Evolutionary conservation across 1,284 basidiomycete species (phyloP).

Genomic region (Ustilago lituana): DNA sequence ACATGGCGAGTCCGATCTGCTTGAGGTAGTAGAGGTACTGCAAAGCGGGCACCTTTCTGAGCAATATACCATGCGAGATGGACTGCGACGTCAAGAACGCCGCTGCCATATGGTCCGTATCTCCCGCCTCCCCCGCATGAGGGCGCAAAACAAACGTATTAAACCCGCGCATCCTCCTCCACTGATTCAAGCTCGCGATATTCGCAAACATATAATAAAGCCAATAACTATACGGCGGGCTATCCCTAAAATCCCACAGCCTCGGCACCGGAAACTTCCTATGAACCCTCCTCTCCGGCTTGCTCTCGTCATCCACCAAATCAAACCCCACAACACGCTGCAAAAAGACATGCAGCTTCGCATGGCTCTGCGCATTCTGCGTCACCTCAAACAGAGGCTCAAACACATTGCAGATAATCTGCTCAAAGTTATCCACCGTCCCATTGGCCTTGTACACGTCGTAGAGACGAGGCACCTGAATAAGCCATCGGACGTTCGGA

Average conservation of each 20-base stretch:
- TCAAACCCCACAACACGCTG: conserved; percentile 97
- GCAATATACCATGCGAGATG: conserved; percentile 96
- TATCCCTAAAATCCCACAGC: conserved; percentile 87
- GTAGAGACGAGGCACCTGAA: conserved; percentile 94
- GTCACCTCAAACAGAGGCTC: conserved; percentile 95
- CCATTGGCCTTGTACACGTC: conserved; percentile 94
- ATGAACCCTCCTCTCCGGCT: conserved; percentile 88
- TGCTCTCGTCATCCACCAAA: conserved; percentile 97
- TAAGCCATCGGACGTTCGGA: conserved; percentile 97
- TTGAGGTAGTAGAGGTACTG: conserved; percentile 77
- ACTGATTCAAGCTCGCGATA: conserved; percentile 91
- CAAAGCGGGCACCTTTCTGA: conserved; percentile 92
- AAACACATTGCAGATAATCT: conserved; percentile 90
- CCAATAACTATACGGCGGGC: conserved; percentile 92
- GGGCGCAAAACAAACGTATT: conserved; percentile 95
- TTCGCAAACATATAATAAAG: conserved; percentile 98
- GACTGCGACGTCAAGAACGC: conserved; percentile 96
- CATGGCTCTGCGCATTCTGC: conserved; percentile 85
- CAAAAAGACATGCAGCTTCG: conserved; percentile 93
- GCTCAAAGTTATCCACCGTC: conserved; percentile 85
- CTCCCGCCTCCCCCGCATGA: conserved; percentile 97
- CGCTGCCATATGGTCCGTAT: conserved; percentile 95
- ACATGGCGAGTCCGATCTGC: conserved; percentile 81
- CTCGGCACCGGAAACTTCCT: conserved; percentile 94
- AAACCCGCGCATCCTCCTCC: conserved; percentile 86